phyloP scores from a whole-genome alignment of 306 rosid genomes.

The Cicer cuneatum region DNA sequence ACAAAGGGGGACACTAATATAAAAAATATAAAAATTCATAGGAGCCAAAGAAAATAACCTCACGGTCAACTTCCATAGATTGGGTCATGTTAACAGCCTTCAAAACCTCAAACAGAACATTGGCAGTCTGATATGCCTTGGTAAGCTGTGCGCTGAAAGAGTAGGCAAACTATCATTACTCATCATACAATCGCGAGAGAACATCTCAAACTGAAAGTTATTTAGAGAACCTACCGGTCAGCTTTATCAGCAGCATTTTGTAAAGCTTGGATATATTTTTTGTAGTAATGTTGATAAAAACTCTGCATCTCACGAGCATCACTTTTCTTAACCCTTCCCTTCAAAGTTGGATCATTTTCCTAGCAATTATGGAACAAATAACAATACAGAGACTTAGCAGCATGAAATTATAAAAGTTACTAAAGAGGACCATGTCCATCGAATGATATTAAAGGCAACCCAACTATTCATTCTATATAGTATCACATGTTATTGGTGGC shows the following conservation, averaged over 20 bases:
- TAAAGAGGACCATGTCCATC: background rate
- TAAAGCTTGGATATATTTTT: constrained; percentile 88
- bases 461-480: constrained; percentile 16
- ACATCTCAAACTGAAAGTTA: constrained; percentile 8
- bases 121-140: constrained; percentile 91
- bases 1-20: constrained; percentile 22
- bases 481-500: constrained; percentile 20
- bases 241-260: constrained; percentile 91
- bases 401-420: background rate
- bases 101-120: constrained; percentile 96
- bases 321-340: constrained; percentile 90
- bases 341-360: constrained; percentile 98
- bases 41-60: constrained; percentile 57
- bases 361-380: constrained; percentile 39
- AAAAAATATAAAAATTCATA: constrained; percentile 16
- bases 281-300: constrained; percentile 91
- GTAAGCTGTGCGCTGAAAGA: constrained; percentile 86
- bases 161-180: constrained; percentile 14
- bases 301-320: constrained; percentile 99
- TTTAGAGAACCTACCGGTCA: constrained; percentile 65
- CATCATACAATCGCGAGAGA: constrained; percentile 16
- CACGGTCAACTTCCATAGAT: constrained; percentile 96
- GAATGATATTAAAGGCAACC: constrained; percentile 18
- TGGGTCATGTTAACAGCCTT: constrained; percentile 96
- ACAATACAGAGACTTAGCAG: constrained; percentile 22